phyloP scores from a whole-genome alignment of 148 eudicot species.

The Cornus controversa region DNA sequence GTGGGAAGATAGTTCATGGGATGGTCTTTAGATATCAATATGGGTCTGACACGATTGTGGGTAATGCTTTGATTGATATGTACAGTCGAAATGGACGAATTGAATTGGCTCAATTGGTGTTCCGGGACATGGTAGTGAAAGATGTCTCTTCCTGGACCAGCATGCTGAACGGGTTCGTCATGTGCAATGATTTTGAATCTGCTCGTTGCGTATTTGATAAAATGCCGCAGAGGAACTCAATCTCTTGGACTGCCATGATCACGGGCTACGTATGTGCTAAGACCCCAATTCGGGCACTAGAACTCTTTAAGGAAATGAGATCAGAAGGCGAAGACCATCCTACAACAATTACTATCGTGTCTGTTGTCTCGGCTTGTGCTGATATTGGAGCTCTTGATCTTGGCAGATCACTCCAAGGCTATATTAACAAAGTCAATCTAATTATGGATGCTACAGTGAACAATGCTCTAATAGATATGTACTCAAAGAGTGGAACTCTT shows the following conservation, averaged over 20 bases:
- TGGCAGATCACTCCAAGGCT: constrained; percentile 33
- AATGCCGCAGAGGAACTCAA: constrained; percentile 28
- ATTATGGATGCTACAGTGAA: constrained; percentile 25
- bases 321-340: constrained; percentile 12
- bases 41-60: constrained; percentile 18
- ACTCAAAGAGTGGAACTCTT: constrained; percentile 33
- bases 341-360: constrained; percentile 28
- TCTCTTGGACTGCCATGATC: constrained; percentile 44
- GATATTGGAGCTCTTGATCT: constrained; percentile 44
- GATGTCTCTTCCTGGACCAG: constrained; percentile 43
- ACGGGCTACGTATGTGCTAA: constrained; percentile 25
- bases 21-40: constrained; percentile 25
- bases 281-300: constrained; percentile 22
- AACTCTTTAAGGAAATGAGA: constrained; percentile 31
- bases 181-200: constrained; percentile 22
- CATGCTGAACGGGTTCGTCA: constrained; percentile 30
- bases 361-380: constrained; percentile 36
- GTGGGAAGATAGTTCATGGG: constrained; percentile 30
- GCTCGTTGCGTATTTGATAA: constrained; percentile 33
- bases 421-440: constrained; percentile 22
- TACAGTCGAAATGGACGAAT: constrained; percentile 18
- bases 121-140: constrained; percentile 14
- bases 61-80: constrained; percentile 37
- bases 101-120: constrained; percentile 20
- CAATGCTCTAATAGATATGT: constrained; percentile 41